Evolutionary conservation across 768 basidiomycete genomes (phyloP).

Genomic region (Mrakia gelida): DNA sequence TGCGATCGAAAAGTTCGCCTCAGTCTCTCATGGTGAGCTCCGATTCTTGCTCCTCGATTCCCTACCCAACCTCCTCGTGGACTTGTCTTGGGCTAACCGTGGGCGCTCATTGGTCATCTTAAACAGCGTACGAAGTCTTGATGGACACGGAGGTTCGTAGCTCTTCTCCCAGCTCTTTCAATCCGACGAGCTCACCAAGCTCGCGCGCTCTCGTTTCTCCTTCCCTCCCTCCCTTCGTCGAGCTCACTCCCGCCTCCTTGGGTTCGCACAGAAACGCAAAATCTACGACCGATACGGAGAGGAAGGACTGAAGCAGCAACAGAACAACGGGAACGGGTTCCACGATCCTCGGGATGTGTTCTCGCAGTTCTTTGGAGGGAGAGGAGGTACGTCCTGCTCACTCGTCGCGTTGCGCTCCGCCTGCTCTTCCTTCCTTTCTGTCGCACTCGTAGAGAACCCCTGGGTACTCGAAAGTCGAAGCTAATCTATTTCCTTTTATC

Average conservation of each 20-base stretch:
- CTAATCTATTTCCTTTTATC: not conserved
- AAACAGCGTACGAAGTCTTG: conserved; percentile 81
- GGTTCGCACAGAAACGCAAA: conserved; percentile 64
- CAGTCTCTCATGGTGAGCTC: conserved; percentile 74
- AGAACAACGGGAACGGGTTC: conserved; percentile 58
- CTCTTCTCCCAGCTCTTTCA: not conserved
- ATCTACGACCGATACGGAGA: conserved; percentile 91
- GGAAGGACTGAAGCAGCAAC: conserved; percentile 88
- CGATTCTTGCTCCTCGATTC: conserved; percentile 15
- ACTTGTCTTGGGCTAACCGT: not conserved
- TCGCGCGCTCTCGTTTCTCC: not conserved
- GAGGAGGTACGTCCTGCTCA: conserved; percentile 31
- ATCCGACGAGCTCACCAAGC: not conserved
- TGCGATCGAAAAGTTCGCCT: conserved; percentile 80
- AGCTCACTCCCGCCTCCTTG: not conserved
- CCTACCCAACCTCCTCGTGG: no score
- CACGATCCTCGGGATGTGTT: conserved; percentile 94
- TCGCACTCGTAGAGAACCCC: not conserved
- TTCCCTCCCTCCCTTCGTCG: not conserved
- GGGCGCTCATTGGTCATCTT: conserved; percentile 22
- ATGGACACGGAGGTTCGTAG: conserved; percentile 66
- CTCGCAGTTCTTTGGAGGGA: conserved; percentile 82
- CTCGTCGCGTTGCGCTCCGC: not conserved
- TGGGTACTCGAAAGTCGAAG: no score
- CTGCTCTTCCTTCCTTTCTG: not conserved